A percentile compares a stretch with the other conserved stretches of the same genome.
Conservation (phyloP, 176 grass and related monocot species). For the Oryza nivara region DNA sequence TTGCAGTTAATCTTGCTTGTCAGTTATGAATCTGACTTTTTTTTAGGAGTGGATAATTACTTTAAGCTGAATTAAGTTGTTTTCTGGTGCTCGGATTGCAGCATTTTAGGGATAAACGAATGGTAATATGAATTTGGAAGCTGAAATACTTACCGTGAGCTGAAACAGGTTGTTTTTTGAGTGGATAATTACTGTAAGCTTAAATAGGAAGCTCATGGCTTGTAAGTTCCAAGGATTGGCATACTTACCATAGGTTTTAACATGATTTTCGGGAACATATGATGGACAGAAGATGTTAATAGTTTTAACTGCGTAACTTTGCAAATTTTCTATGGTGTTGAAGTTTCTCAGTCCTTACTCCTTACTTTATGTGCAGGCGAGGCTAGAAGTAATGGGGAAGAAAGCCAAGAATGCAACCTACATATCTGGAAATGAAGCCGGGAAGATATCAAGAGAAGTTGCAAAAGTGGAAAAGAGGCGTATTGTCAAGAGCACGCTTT, state of each 20-base stretch:
- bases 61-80: background rate
- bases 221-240: background rate
- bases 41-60: background rate
- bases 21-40: background rate
- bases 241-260: background rate
- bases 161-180: too few species aligned
- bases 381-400: constrained; percentile 85
- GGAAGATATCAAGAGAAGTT: constrained; percentile 81
- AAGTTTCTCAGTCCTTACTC: constrained; percentile 23
- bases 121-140: background rate
- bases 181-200: too few species aligned
- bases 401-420: constrained; percentile 91
- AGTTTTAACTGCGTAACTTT: background rate
- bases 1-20: background rate
- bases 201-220: background rate
- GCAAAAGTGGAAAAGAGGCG: constrained; percentile 82
- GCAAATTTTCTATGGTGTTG: constrained; percentile 16
- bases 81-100: background rate
- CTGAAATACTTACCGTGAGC: too few species aligned
- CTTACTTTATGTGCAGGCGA: constrained; percentile 50
- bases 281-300: constrained; percentile 5
- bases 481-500: constrained; percentile 83
- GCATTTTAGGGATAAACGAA: background rate
- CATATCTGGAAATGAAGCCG: constrained; percentile 84
- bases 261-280: background rate